A percentile compares a stretch with the other conserved stretches of the same genome.
Evolutionary conservation across 2,329 filamentous ascomycete species (phyloP).

Genomic region (Arachnomyces sp.): DNA sequence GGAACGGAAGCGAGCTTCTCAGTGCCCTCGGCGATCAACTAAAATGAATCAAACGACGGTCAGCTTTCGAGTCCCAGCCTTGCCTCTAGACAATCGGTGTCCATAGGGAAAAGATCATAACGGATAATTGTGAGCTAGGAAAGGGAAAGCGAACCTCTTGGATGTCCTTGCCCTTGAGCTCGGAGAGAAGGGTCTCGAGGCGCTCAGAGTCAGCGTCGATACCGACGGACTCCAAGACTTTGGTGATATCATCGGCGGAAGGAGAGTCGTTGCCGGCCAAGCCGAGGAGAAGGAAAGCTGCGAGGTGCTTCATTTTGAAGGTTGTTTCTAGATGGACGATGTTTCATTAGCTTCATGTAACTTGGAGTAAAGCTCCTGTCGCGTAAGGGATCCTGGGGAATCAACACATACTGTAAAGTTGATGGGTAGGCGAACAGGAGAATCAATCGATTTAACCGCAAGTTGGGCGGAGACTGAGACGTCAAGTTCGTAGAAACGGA

Average conservation of each 20-base stretch:
- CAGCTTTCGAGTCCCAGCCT: constrained; percentile 14
- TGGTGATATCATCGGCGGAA: constrained; percentile 77
- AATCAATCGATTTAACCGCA: constrained; percentile 99
- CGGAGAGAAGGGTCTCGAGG: constrained; percentile 75
- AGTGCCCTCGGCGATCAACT: constrained; percentile 88
- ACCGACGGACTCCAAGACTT: constrained; percentile 84
- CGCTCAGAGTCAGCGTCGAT: constrained; percentile 89
- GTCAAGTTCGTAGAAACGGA: constrained; percentile 60
- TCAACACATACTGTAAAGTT: constrained; percentile 2
- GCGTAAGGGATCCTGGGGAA: constrained; percentile 9
- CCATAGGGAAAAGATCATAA: no score
- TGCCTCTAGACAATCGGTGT: no score
- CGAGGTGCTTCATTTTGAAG: constrained; percentile 98
- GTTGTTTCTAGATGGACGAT: constrained; percentile 14
- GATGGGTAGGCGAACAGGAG: constrained; percentile 40
- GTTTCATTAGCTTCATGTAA: neutral
- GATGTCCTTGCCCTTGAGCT: constrained; percentile 64
- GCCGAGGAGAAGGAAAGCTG: constrained; percentile 94
- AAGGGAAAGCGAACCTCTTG: constrained; percentile 61
- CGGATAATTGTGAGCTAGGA: constrained; percentile 1
- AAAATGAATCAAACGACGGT: constrained; percentile 11
- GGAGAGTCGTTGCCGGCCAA: constrained; percentile 89
- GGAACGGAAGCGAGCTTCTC: constrained; percentile 96
- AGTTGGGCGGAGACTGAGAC: constrained; percentile 97
- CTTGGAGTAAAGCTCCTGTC: constrained; percentile 1